A percentile compares a stretch with the other conserved stretches of the same genome.
Conservation (phyloP, 768 basidiomycete genomes). For the Rubroboletus pulcherrimus region DNA sequence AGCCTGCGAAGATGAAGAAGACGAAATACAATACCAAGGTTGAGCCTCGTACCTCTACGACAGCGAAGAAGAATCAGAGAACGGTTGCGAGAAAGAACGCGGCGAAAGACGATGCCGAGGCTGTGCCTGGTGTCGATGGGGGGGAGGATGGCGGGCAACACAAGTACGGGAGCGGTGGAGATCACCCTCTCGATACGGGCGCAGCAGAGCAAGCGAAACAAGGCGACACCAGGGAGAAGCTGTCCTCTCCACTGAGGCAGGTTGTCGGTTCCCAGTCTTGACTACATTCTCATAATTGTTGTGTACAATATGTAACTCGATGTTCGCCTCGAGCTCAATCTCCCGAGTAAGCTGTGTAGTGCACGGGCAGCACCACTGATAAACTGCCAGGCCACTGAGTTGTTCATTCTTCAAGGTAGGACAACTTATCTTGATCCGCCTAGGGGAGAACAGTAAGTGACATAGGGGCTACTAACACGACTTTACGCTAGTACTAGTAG, state of each 20-base stretch:
- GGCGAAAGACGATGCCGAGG: neutral
- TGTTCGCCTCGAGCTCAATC: neutral
- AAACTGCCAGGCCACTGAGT: neutral
- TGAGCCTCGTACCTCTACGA: neutral
- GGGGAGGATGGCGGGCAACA: neutral
- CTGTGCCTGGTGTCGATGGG: neutral
- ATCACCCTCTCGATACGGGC: neutral
- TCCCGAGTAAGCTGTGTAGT: neutral
- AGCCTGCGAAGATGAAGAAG: too few relatives aligned
- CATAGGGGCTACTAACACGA: too few relatives aligned
- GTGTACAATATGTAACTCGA: slow-evolving; percentile 1
- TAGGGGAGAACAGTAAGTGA: too few relatives aligned
- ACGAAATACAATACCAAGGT: neutral
- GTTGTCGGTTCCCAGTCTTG: neutral
- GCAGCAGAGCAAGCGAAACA: neutral
- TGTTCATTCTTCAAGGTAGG: too few relatives aligned
- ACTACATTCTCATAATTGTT: neutral
- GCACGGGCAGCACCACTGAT: neutral
- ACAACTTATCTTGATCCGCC: too few relatives aligned
- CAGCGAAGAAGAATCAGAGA: too few relatives aligned
- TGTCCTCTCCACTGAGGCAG: neutral
- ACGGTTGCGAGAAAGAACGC: too few relatives aligned
- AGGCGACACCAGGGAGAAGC: neutral
- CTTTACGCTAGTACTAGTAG: too few relatives aligned
- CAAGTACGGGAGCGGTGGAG: neutral